Percentiles rank a stretch among this genome's conserved stretches.
These are phyloP conservation scores for Apophysomyces sp. DNA, from an alignment of 371 early-diverging fungal genomes.

Conservation along the genomic window DNA sequence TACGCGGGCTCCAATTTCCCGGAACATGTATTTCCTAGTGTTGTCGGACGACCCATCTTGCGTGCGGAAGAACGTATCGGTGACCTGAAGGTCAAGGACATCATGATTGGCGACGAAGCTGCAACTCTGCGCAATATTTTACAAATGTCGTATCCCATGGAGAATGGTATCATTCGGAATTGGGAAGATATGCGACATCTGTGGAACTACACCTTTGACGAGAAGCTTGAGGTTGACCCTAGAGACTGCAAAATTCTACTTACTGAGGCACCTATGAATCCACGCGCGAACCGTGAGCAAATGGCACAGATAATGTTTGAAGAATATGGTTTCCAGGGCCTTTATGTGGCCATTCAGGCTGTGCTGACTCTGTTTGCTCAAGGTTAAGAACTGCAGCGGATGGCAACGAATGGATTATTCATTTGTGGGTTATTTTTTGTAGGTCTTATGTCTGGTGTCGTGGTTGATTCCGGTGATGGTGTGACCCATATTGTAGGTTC, in stretches of 20 bases:
- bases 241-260: conserved; percentile 88
- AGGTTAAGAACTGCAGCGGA: conserved; percentile 53
- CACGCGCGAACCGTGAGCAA: conserved; percentile 86
- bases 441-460: conserved; percentile 95
- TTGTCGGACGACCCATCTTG: conserved; percentile 96
- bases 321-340: conserved; percentile 89
- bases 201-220: conserved; percentile 97
- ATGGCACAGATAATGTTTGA: conserved; percentile 97
- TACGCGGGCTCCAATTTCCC: conserved; percentile 97
- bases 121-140: conserved; percentile 84
- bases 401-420: not conserved
- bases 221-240: conserved; percentile 87
- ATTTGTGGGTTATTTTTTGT: not conserved
- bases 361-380: conserved; percentile 97
- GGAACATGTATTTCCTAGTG: conserved; percentile 91
- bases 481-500: conserved; percentile 90
- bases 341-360: conserved; percentile 96
- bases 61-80: conserved; percentile 91
- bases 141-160: conserved; percentile 97
- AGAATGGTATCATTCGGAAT: conserved; percentile 96
- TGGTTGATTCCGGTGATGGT: conserved; percentile 98
- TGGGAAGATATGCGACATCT: conserved; percentile 98
- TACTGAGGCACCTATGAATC: conserved; percentile 97
- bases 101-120: conserved; percentile 98
- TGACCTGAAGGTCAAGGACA: conserved; percentile 82